These are phyloP conservation scores for bread wheat (Triticum aestivum) DNA, from an alignment of 176 grass and related monocot genomes.

Conservation along the genomic window DNA sequence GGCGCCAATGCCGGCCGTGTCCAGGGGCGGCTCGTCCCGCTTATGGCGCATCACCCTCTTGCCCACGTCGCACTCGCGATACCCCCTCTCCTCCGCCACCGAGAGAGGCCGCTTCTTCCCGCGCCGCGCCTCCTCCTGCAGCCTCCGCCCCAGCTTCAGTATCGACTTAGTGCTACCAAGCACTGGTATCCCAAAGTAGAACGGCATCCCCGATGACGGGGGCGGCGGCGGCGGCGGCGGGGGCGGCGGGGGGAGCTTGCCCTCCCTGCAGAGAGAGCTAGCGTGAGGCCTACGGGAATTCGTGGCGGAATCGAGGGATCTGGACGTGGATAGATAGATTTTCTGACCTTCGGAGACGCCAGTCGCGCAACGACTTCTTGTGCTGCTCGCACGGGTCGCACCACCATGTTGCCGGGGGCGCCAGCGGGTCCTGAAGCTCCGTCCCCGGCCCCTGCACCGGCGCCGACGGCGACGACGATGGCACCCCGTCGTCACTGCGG, in stretches of 20 bases:
- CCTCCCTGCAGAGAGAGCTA: not conserved
- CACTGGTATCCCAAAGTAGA: too few species aligned
- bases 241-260: not conserved
- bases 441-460: not conserved
- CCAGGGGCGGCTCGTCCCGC: not conserved
- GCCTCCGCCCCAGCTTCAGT: not conserved
- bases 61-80: constrained; percentile 6
- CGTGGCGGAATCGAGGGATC: not conserved
- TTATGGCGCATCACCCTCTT: constrained; percentile 9
- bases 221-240: too few species aligned
- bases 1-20: not conserved
- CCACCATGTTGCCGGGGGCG: not conserved
- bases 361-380: not conserved
- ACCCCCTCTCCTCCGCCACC: not conserved
- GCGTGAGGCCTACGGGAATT: not conserved
- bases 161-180: not conserved
- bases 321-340: not conserved
- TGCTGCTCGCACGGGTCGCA: not conserved
- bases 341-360: constrained; percentile 1
- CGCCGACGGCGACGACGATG: not conserved
- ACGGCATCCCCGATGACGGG: too few species aligned
- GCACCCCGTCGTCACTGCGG: not conserved
- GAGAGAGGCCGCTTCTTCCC: not conserved
- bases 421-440: not conserved
- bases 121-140: not conserved